A percentile compares a stretch with the other conserved stretches of the same genome.
Evolutionary conservation across 257 asterid species (phyloP).

Genomic region (Rhazya stricta): DNA sequence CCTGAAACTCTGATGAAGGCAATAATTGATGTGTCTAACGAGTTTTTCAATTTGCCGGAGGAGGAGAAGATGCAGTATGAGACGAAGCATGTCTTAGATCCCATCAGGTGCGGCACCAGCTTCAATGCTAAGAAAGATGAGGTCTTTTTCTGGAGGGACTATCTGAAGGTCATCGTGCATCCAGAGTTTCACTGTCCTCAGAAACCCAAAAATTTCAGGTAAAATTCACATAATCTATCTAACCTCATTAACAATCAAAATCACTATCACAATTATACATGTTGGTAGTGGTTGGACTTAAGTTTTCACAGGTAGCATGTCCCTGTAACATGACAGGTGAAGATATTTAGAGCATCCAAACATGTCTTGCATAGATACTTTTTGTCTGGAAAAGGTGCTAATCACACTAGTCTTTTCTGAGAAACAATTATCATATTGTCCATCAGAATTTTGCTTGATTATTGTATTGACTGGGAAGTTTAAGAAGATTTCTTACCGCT

Average conservation of each 20-base stretch:
- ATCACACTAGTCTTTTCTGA: too few relatives aligned
- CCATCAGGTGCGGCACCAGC: conserved; percentile 79
- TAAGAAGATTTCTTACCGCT: too few relatives aligned
- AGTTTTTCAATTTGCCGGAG: conserved; percentile 55
- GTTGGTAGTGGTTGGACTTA: too few relatives aligned
- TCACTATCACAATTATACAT: background rate
- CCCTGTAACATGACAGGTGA: background rate
- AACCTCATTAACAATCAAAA: background rate
- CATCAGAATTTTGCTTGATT: background rate
- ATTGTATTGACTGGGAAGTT: background rate
- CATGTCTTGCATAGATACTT: background rate
- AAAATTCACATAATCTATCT: background rate
- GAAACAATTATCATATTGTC: too few relatives aligned
- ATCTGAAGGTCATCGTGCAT: conserved; percentile 62
- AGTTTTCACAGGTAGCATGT: background rate
- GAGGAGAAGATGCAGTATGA: conserved; percentile 55
- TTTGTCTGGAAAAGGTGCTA: too few relatives aligned
- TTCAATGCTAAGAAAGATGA: conserved; percentile 49
- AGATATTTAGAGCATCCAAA: background rate
- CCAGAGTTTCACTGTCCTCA: conserved; percentile 56
- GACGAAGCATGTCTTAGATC: conserved; percentile 47
- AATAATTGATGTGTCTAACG: conserved; percentile 35
- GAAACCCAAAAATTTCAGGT: conserved; percentile 60
- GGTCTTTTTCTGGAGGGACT: conserved; percentile 66
- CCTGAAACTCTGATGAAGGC: conserved; percentile 39